Evolutionary conservation across 768 basidiomycete species (phyloP).

Genomic region (Mycena leptocephala): DNA sequence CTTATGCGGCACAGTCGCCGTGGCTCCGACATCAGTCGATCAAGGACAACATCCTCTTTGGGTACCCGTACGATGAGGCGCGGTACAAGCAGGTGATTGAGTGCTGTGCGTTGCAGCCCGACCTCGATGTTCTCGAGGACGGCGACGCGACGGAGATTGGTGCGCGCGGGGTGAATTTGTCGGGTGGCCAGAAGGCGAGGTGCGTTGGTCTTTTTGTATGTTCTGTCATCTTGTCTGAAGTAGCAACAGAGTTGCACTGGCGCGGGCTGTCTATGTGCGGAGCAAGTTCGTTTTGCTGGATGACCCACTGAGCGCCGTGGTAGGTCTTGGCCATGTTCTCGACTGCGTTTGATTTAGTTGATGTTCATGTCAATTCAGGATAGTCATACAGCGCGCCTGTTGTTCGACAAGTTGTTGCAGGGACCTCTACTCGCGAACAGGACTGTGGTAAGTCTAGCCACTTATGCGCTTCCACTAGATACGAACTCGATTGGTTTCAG

Average conservation of each 20-base stretch:
- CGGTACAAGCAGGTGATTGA: constrained; percentile 86
- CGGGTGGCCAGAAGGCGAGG: constrained; percentile 90
- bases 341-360: neutral
- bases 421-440: constrained; percentile 78
- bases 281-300: constrained; percentile 84
- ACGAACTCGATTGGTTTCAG: constrained; percentile 45
- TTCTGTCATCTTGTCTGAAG: neutral
- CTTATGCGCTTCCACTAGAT: neutral
- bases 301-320: constrained; percentile 80
- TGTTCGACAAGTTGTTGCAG: constrained; percentile 76
- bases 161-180: constrained; percentile 77
- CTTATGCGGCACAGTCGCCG: constrained; percentile 84
- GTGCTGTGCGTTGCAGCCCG: constrained; percentile 86
- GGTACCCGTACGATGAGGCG: constrained; percentile 79
- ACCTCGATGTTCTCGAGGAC: constrained; percentile 88
- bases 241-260: constrained; percentile 77
- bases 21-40: constrained; percentile 81
- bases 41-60: constrained; percentile 88
- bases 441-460: constrained; percentile 67
- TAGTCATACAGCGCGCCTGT: constrained; percentile 75
- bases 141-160: constrained; percentile 92
- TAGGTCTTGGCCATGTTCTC: neutral
- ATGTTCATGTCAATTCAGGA: constrained; percentile 59
- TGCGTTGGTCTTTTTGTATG: constrained; percentile 38
- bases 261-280: constrained; percentile 85